Evolutionary conservation across 164 flowering plant genomes (phyloP).

Genomic region (Paratinospora sagittata): DNA sequence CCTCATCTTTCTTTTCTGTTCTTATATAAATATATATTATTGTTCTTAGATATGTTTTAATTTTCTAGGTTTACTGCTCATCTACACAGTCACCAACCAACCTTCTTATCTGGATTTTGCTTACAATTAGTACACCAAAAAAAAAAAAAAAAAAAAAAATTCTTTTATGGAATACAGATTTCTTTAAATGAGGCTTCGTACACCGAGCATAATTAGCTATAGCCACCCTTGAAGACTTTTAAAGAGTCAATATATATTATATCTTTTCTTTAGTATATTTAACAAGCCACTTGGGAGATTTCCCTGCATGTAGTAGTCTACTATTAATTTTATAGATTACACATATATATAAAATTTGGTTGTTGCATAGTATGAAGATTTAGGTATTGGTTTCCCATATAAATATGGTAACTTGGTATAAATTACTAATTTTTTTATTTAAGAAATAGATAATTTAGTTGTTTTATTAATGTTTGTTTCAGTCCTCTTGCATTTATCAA

Average conservation of each 20-base stretch:
- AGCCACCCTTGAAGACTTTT: slow-evolving; percentile 6
- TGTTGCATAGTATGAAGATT: no score
- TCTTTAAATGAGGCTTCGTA: slow-evolving; percentile 9
- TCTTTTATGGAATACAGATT: slow-evolving; percentile 9
- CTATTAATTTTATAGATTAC: no score
- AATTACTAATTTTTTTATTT: no score
- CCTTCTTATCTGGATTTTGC: slow-evolving; percentile 7
- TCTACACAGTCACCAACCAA: not conserved
- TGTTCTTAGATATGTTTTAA: not conserved
- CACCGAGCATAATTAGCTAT: slow-evolving; percentile 10
- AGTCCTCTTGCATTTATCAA: no score
- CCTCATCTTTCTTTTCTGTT: not conserved
- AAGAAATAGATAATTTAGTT: no score
- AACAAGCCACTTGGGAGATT: not conserved
- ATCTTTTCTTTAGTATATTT: not conserved
- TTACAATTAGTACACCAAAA: no score
- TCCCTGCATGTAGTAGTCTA: no score
- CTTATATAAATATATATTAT: slow-evolving; percentile 1
- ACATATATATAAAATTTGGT: not conserved
- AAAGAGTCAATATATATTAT: no score
- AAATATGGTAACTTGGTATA: not conserved
- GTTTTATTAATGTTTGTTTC: no score
- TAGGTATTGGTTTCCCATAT: no score
- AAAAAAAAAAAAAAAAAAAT: slow-evolving; percentile 2
- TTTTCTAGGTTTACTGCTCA: not conserved